phyloP scores from a whole-genome alignment of 306 rosid genomes.

The Calophaca sinica region DNA sequence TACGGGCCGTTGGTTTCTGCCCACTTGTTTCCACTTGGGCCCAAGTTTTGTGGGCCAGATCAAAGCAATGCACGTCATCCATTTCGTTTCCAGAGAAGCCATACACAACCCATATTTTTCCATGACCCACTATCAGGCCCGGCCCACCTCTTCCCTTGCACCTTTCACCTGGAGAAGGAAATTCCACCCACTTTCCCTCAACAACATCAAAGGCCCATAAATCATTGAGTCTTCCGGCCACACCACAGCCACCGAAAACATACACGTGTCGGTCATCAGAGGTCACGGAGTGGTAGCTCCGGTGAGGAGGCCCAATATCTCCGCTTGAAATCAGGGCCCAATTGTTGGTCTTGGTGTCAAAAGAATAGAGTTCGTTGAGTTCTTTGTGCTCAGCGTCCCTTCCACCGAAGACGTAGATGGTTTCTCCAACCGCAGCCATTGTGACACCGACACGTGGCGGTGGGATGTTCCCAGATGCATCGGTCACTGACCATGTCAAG shows the following conservation, averaged over 20 bases:
- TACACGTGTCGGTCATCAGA: conserved; percentile 61
- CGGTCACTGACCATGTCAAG: conserved; percentile 68
- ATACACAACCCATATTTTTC: conserved; percentile 88
- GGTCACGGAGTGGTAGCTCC: conserved; percentile 82
- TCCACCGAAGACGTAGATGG: conserved; percentile 85
- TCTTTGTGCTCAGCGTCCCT: conserved; percentile 83
- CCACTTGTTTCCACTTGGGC: conserved; percentile 74
- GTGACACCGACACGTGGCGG: conserved; percentile 93
- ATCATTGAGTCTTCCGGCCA: conserved; percentile 81
- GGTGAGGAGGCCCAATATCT: conserved; percentile 66
- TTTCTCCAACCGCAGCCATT: conserved; percentile 64
- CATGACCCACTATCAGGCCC: conserved; percentile 68
- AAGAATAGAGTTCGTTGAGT: conserved; percentile 80
- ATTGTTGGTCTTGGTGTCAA: conserved; percentile 66
- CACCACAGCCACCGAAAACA: conserved; percentile 84
- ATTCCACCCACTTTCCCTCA: conserved; percentile 67
- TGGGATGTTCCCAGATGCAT: conserved; percentile 63
- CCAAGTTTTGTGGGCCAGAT: conserved; percentile 59
- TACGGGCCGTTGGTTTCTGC: conserved; percentile 76
- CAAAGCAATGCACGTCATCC: conserved; percentile 81
- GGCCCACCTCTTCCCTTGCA: conserved; percentile 90
- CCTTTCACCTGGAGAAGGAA: conserved; percentile 62
- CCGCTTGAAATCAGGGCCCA: conserved; percentile 75
- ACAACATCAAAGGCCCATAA: conserved; percentile 80
- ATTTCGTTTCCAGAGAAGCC: conserved; percentile 81